Conservation (phyloP, 305 asterid species). For the Andrographis paniculata region DNA sequence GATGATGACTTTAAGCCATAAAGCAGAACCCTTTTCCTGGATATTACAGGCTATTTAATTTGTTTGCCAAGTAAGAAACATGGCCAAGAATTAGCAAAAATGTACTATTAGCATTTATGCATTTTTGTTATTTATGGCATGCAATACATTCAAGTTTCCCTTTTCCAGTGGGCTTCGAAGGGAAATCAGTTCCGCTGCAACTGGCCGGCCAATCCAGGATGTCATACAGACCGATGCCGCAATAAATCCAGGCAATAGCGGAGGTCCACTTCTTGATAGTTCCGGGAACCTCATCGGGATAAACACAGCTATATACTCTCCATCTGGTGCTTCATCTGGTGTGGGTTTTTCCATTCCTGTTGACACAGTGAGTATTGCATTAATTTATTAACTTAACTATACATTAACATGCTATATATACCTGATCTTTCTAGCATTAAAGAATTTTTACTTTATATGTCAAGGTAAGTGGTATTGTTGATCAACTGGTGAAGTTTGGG, state of each 20-base stretch:
- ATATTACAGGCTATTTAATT: too few relatives aligned
- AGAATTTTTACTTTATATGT: constrained; percentile 11
- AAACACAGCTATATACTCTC: constrained; percentile 98
- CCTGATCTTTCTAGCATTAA: constrained; percentile 1
- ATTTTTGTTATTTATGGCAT: not conserved
- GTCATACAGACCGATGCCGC: constrained; percentile 99
- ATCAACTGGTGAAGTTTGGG: constrained; percentile 86
- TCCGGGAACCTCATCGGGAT: constrained; percentile 92
- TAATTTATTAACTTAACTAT: not conserved
- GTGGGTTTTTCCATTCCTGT: constrained; percentile 99
- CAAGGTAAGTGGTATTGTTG: constrained; percentile 93
- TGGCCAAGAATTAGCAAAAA: too few relatives aligned
- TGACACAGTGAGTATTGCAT: constrained; percentile 70
- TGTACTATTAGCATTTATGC: too few relatives aligned
- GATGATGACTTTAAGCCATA: too few relatives aligned
- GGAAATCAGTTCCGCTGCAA: constrained; percentile 95
- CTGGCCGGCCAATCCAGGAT: constrained; percentile 98
- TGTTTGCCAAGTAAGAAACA: too few relatives aligned
- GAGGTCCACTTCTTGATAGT: constrained; percentile 98
- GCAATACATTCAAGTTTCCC: constrained; percentile 1
- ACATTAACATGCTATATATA: not conserved
- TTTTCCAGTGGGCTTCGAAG: constrained; percentile 74
- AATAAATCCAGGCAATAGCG: constrained; percentile 97
- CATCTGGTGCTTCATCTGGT: constrained; percentile 99
- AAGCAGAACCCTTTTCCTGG: too few relatives aligned